Conservation (phyloP, 169 alveolate species). For the Plasmodium sp. region DNA sequence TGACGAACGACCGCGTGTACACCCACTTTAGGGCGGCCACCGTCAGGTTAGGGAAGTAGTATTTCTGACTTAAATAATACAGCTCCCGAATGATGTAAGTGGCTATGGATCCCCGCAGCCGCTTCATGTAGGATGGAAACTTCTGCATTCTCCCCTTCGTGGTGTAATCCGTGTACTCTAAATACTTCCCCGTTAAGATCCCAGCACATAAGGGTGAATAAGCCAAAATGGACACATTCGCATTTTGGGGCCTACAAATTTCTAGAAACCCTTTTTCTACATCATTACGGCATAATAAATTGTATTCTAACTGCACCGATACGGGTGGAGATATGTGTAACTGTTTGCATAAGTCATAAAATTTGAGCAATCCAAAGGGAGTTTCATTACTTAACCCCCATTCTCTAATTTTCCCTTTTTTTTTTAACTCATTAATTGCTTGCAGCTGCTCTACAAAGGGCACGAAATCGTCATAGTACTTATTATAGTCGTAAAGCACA, state of each 20-base stretch:
- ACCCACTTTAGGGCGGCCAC: conserved; percentile 88
- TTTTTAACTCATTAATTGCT: conserved; percentile 80
- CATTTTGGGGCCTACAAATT: conserved; percentile 86
- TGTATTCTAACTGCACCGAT: conserved; percentile 85
- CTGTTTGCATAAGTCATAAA: conserved; percentile 76
- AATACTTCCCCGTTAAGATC: conserved; percentile 87
- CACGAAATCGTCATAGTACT: conserved; percentile 49
- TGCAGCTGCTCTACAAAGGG: conserved; percentile 86
- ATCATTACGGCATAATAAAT: conserved; percentile 85
- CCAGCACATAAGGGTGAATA: conserved; percentile 90
- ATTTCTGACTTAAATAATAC: conserved; percentile 81
- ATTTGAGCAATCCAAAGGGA: conserved; percentile 85
- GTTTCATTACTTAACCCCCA: conserved; percentile 91
- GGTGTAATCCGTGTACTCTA: conserved; percentile 86
- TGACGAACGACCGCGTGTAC: conserved; percentile 84
- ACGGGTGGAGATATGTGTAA: conserved; percentile 83
- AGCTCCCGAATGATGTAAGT: conserved; percentile 85
- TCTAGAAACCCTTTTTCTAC: conserved; percentile 89
- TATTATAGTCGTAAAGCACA: conserved; percentile 79
- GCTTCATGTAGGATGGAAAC: conserved; percentile 88
- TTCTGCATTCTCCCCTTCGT: conserved; percentile 86
- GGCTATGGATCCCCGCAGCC: conserved; percentile 89
- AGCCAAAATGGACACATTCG: conserved; percentile 81
- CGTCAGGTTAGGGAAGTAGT: conserved; percentile 83
- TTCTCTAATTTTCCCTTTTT: conserved; percentile 86